Evolutionary conservation across 306 rosid species (phyloP), one percentile per base, ranked within the genome.

Genomic region (Parietaria judaica): DNA sequence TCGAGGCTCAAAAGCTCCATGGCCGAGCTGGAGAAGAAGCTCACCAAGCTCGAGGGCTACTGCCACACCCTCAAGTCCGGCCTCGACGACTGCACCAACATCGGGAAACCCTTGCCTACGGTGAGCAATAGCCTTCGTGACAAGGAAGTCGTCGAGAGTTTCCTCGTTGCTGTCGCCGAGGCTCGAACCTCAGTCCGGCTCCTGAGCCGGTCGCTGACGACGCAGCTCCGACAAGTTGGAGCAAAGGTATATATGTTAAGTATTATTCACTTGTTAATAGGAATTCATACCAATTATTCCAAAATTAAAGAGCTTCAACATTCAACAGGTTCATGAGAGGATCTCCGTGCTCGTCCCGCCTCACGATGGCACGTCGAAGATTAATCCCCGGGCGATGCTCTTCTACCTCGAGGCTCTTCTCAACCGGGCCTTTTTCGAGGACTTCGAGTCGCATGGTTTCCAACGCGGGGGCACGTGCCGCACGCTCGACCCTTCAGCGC

Each of bases 11-110:
- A 88, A 67, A 65, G 74, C 45, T 84, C 98, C 41, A 86, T 88
- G 94, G 66, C 82, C 8, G 95, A 82, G 74, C 69, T 94, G 38
- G 99, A 94, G 80, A 88, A 86, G 72, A 94, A 94, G 60, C 95
- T 94, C 60, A 86, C 82, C 84, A 88, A 92, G 36, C 90, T 92
- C 4, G 96, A 92, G 54, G 31, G 84, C 11, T 92, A 88, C 66
- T 86, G 98, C 72, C 94, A 82, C 54, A 72, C 34, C 47, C 60
- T 94, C 83, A 88, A 88, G 35, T 79, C 94, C 0, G 94, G 86
- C 0, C 88, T 92, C 0, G 95, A 92, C 71, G 79, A 92, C 63
- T 88, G 95, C 59, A 81, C 71, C 53, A 49, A 5, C 53, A 5
- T 10, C 66, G 64, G 11, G 44, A 76, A 35, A 53, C 35, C 61